Conservation (phyloP, 331 rosid species). For the Quercus phellos region DNA sequence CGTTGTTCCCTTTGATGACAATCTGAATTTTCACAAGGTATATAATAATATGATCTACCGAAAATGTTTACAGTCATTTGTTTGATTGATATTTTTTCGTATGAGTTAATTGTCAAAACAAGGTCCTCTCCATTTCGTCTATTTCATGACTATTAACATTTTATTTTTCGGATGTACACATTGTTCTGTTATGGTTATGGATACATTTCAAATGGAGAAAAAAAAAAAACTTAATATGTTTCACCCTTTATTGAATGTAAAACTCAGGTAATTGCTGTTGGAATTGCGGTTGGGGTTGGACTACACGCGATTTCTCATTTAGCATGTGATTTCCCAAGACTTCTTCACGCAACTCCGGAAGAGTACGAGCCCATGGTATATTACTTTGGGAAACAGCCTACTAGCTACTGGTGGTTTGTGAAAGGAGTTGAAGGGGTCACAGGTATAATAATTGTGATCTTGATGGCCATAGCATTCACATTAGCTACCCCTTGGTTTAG, state of each 20-base stretch:
- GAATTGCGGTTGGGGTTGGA: constrained; percentile 54
- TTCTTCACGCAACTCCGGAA: constrained; percentile 49
- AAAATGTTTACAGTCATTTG: background rate
- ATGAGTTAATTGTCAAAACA: too few species aligned
- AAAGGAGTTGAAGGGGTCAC: constrained; percentile 72
- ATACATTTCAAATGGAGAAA: too few species aligned
- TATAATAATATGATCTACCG: background rate
- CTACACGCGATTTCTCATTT: constrained; percentile 66
- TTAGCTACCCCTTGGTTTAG: constrained; percentile 88
- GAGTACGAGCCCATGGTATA: constrained; percentile 52
- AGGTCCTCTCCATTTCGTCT: background rate
- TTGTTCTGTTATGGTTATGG: too few species aligned
- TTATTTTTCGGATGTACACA: background rate
- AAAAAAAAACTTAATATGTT: too few species aligned
- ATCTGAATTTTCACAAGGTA: constrained; percentile 83
- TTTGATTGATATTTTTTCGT: background rate
- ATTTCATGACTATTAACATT: background rate
- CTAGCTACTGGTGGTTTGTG: constrained; percentile 69
- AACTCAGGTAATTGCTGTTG: constrained; percentile 52
- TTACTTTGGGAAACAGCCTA: constrained; percentile 63
- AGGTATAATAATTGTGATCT: constrained; percentile 59
- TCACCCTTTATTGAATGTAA: background rate
- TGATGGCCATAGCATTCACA: constrained; percentile 84
- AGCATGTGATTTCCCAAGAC: constrained; percentile 71
- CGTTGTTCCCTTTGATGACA: constrained; percentile 81